phyloP scores from a whole-genome alignment of 495 filamentous ascomycete species.

The Daldinia loculata region DNA sequence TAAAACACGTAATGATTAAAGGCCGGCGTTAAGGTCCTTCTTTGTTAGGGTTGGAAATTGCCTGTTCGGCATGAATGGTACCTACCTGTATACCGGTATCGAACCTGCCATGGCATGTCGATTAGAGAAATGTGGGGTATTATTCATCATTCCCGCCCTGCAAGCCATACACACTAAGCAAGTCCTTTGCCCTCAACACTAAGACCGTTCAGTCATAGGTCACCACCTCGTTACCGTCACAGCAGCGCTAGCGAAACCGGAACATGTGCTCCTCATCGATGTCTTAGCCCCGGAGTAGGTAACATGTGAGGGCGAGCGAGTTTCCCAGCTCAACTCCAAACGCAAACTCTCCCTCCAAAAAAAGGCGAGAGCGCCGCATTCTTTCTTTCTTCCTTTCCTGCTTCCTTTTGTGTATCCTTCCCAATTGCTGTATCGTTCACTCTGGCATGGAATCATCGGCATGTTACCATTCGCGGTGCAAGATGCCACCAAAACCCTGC shows the following conservation, averaged over 20 bases:
- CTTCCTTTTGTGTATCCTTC: not conserved
- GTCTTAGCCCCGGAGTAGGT: not conserved
- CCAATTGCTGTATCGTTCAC: constrained; percentile 10
- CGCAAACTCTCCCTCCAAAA: not conserved
- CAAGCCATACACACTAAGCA: constrained; percentile 16
- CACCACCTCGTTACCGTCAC: constrained; percentile 21
- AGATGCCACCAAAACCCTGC: constrained; percentile 53
- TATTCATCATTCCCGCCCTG: constrained; percentile 4
- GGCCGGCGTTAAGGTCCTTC: no score
- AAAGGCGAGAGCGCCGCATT: not conserved
- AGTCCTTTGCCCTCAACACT: not conserved
- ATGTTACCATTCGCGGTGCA: constrained; percentile 57
- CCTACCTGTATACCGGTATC: not conserved
- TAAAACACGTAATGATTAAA: no score
- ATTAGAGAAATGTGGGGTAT: constrained; percentile 41
- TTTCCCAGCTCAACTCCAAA: constrained; percentile 13
- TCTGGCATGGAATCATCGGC: constrained; percentile 58
- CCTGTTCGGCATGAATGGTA: no score
- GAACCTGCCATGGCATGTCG: not conserved
- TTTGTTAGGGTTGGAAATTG: no score
- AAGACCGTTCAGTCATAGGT: constrained; percentile 1
- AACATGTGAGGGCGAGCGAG: constrained; percentile 16
- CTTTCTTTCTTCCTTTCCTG: not conserved
- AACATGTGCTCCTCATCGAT: constrained; percentile 24
- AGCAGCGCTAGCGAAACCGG: constrained; percentile 32